phyloP scores from a whole-genome alignment of 1,284 basidiomycete genomes.

The Leccinum proximum region DNA sequence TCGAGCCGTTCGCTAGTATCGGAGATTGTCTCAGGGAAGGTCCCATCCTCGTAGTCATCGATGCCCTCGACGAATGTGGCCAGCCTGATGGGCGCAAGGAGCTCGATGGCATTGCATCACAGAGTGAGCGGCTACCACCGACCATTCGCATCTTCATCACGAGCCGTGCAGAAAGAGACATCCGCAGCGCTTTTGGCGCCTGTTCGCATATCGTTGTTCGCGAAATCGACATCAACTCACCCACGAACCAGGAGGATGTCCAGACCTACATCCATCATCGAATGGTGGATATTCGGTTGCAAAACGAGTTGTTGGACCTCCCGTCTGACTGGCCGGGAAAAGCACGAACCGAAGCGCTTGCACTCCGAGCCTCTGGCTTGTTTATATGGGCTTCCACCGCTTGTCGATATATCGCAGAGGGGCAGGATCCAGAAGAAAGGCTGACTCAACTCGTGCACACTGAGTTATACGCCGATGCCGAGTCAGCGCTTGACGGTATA shows the following conservation, averaged over 20 bases:
- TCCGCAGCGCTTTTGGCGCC: conserved; percentile 15
- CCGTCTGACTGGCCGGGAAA: conserved; percentile 31
- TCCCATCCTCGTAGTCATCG: conserved; percentile 31
- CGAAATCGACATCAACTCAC: conserved; percentile 28
- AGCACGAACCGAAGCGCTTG: conserved; percentile 15
- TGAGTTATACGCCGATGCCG: conserved; percentile 24
- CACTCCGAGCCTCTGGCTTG: conserved; percentile 27
- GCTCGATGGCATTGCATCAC: conserved; percentile 22
- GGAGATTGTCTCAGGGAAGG: conserved; percentile 22
- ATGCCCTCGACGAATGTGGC: conserved; percentile 33
- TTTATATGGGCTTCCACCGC: conserved; percentile 37
- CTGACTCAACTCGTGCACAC: conserved; percentile 26
- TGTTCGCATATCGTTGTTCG: conserved; percentile 14
- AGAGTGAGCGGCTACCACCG: conserved; percentile 20
- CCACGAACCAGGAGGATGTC: conserved; percentile 28
- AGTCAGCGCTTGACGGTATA: conserved; percentile 29
- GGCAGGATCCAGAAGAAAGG: conserved; percentile 30
- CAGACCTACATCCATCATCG: conserved; percentile 26
- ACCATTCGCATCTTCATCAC: conserved; percentile 31
- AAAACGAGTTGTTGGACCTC: conserved; percentile 24
- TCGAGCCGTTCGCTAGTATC: conserved; percentile 23
- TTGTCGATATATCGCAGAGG: conserved; percentile 28
- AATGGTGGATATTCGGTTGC: conserved; percentile 23
- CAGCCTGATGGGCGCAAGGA: conserved; percentile 23
- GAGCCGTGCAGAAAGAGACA: conserved; percentile 31